phyloP scores from a whole-genome alignment of 495 filamentous ascomycete genomes.

The Hypoxylon rickii region DNA sequence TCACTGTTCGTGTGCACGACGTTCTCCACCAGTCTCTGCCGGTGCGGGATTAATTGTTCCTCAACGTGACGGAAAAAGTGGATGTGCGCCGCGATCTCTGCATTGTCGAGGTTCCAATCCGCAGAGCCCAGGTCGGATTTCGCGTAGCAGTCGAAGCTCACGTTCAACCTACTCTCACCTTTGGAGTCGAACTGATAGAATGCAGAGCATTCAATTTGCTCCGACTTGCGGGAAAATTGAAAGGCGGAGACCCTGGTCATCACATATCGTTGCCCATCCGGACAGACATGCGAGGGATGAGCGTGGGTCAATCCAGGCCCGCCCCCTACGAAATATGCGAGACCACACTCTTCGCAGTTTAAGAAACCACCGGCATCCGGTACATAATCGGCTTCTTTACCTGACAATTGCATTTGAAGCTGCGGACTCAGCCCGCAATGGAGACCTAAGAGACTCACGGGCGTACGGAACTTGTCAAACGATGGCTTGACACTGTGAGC shows the following conservation, averaged over 20 bases:
- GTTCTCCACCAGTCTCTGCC: neutral
- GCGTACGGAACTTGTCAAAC: neutral
- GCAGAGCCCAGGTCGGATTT: neutral
- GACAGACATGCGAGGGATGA: slow-evolving; percentile 17
- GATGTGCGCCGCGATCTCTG: neutral
- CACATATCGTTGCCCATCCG: slow-evolving; percentile 15
- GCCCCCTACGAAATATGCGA: neutral
- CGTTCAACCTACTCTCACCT: neutral
- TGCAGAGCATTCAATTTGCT: neutral
- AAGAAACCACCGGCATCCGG: neutral
- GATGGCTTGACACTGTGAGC: slow-evolving; percentile 3
- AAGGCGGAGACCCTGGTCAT: neutral
- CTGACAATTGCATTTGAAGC: too few relatives aligned
- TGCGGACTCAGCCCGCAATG: slow-evolving; percentile 13
- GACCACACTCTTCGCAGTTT: slow-evolving; percentile 1
- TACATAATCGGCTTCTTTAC: neutral
- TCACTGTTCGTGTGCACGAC: slow-evolving; percentile 13
- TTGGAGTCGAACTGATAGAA: neutral
- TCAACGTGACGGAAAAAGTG: neutral
- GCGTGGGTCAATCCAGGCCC: neutral
- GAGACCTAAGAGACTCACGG: neutral
- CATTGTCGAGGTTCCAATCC: slow-evolving; percentile 18
- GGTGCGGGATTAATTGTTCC: slow-evolving; percentile 1
- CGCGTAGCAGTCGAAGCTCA: neutral
- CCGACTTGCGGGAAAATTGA: neutral